Percentiles rank a stretch among this genome's conserved stretches.
These are phyloP conservation scores for Globisporangium canariense DNA, from an alignment of 352 stramenopile species.

Conservation along the genomic window DNA sequence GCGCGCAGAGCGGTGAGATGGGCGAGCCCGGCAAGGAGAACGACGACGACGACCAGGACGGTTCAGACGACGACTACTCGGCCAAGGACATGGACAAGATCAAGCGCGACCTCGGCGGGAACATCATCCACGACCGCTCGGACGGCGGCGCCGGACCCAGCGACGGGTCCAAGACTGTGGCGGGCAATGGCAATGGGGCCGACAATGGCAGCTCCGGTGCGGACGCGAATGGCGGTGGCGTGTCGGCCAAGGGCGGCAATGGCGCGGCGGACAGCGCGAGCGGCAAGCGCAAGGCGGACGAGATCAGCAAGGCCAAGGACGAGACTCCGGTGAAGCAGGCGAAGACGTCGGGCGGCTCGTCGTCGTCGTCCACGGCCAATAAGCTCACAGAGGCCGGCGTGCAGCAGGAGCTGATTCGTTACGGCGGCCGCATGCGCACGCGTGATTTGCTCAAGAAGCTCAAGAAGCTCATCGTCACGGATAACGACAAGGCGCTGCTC, in stretches of 20 bases:
- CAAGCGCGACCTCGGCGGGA: slow-evolving; percentile 70
- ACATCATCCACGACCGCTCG: slow-evolving; percentile 73
- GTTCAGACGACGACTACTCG: slow-evolving; percentile 64
- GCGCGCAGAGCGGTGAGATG: slow-evolving; percentile 74
- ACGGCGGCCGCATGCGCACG: slow-evolving; percentile 79
- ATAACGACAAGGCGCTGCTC: slow-evolving; percentile 78
- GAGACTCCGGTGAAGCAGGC: slow-evolving; percentile 39
- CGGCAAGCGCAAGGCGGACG: slow-evolving; percentile 50
- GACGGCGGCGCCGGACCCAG: slow-evolving; percentile 15
- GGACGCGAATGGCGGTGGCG: slow-evolving; percentile 11
- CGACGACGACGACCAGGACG: slow-evolving; percentile 56
- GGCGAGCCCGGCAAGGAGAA: slow-evolving; percentile 51
- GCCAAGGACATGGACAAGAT: slow-evolving; percentile 84
- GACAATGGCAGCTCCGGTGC: slow-evolving; percentile 21
- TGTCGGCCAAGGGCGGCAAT: slow-evolving; percentile 19
- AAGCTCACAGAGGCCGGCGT: slow-evolving; percentile 80
- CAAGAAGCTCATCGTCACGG: slow-evolving; percentile 78
- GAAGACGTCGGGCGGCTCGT: slow-evolving; percentile 25
- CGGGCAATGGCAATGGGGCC: not conserved
- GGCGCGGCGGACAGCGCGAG: slow-evolving; percentile 20
- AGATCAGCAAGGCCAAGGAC: slow-evolving; percentile 36
- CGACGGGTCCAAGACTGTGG: slow-evolving; percentile 26
- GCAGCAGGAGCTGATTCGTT: slow-evolving; percentile 81
- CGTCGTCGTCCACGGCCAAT: slow-evolving; percentile 30
- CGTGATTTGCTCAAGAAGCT: slow-evolving; percentile 75